Evolutionary conservation across 805 yeast genomes (phyloP).

Genomic region (Candida oleophila): DNA sequence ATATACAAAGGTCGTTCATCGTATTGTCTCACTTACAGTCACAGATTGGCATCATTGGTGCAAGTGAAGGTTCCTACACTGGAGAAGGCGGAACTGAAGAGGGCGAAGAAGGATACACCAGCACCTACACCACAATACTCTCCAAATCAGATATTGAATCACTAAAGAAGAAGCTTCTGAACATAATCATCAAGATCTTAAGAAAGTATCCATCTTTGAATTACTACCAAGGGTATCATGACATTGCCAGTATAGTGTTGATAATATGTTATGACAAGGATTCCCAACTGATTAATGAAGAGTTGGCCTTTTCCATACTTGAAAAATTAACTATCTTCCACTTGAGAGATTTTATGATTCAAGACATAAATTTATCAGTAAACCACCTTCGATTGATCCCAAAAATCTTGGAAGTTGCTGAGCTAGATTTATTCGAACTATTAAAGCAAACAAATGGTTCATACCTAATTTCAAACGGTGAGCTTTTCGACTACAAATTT

Average conservation of each 20-base stretch:
- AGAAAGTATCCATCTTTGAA: slow-evolving; percentile 59
- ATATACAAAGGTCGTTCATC: slow-evolving; percentile 70
- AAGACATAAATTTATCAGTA: slow-evolving; percentile 62
- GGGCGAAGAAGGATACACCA: slow-evolving; percentile 4
- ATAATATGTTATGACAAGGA: slow-evolving; percentile 43
- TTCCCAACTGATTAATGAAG: slow-evolving; percentile 19
- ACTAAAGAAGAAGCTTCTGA: slow-evolving; percentile 42
- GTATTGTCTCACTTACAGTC: slow-evolving; percentile 30
- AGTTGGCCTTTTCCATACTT: slow-evolving; percentile 43
- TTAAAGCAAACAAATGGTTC: slow-evolving; percentile 38
- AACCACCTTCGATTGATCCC: slow-evolving; percentile 69
- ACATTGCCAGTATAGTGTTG: slow-evolving; percentile 68
- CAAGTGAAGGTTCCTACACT: not conserved
- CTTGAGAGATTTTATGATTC: slow-evolving; percentile 84
- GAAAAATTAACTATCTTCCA: slow-evolving; percentile 57
- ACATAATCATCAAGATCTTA: slow-evolving; percentile 53
- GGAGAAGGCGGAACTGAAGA: slow-evolving; percentile 13
- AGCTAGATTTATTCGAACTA: slow-evolving; percentile 41
- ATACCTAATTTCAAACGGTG: slow-evolving; percentile 22
- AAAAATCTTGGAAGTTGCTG: slow-evolving; percentile 50
- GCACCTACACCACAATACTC: slow-evolving; percentile 31
- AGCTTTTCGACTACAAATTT: slow-evolving; percentile 34
- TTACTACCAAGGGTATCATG: slow-evolving; percentile 95
- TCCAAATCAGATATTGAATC: slow-evolving; percentile 24
- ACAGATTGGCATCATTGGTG: not conserved